Conservation (phyloP, 495 filamentous ascomycete genomes). For the Penicillium pancosmium region DNA sequence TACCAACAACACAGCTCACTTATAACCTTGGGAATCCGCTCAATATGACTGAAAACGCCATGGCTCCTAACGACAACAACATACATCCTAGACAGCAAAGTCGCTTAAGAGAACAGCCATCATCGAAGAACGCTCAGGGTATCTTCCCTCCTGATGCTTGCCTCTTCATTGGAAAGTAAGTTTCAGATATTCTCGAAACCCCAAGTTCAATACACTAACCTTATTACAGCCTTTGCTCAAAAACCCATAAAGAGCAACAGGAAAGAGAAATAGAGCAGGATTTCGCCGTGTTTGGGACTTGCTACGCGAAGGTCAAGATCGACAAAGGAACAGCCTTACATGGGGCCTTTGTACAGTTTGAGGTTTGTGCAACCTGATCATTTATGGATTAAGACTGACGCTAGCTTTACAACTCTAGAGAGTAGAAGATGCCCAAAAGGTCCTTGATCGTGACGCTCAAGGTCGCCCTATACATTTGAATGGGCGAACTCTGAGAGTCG, state of each 20-base stretch:
- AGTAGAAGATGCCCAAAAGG: slow-evolving; percentile 17
- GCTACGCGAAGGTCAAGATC: slow-evolving; percentile 28
- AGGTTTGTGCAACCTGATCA: slow-evolving; percentile 11
- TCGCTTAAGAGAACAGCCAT: slow-evolving; percentile 23
- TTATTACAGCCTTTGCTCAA: slow-evolving; percentile 19
- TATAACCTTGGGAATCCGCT: neutral
- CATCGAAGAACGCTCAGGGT: slow-evolving; percentile 30
- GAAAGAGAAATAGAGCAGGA: slow-evolving; percentile 13
- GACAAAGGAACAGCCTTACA: slow-evolving; percentile 22
- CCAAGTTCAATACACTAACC: slow-evolving; percentile 1
- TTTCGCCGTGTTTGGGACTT: slow-evolving; percentile 18
- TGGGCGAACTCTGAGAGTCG: slow-evolving; percentile 20
- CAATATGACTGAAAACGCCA: neutral
- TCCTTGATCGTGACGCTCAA: slow-evolving; percentile 5
- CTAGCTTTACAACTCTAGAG: slow-evolving; percentile 9
- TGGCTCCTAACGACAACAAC: slow-evolving; percentile 9
- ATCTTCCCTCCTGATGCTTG: slow-evolving; percentile 29
- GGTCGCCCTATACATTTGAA: slow-evolving; percentile 3
- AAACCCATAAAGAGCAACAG: slow-evolving; percentile 11
- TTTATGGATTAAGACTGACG: neutral
- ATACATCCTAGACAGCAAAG: slow-evolving; percentile 24
- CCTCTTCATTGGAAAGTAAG: slow-evolving; percentile 32
- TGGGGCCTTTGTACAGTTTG: slow-evolving; percentile 29
- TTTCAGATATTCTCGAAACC: neutral
- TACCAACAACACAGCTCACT: neutral